These are phyloP conservation scores for Zychaea mexicana DNA, from an alignment of 371 early-diverging fungal genomes.

Conservation along the genomic window DNA sequence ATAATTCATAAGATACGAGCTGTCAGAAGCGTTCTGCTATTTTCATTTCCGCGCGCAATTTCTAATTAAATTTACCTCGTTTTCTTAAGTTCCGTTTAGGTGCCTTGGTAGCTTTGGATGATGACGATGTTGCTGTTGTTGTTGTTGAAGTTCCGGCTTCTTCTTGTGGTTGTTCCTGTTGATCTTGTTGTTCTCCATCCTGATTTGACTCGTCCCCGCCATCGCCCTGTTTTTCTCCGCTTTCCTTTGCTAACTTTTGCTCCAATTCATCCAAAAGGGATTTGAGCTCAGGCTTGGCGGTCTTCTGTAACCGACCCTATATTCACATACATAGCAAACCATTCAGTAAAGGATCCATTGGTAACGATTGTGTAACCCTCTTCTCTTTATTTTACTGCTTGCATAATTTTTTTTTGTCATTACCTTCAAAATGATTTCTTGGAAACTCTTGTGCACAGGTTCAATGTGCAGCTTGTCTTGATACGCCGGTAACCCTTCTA, in stretches of 20 bases:
- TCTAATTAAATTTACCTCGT: constrained; percentile 2
- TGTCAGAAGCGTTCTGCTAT: neutral
- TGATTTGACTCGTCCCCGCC: neutral
- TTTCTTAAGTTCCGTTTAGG: neutral
- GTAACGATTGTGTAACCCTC: too few species aligned
- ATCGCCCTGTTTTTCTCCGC: constrained; percentile 20
- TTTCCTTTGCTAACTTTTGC: constrained; percentile 46
- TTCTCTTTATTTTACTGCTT: too few species aligned
- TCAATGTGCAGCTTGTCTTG: constrained; percentile 89
- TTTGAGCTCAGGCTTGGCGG: constrained; percentile 75
- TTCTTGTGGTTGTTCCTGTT: neutral
- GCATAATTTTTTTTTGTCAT: neutral
- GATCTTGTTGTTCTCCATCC: neutral
- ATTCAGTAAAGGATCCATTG: neutral
- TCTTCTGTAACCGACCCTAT: constrained; percentile 66
- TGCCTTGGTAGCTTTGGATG: neutral
- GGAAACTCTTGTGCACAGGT: constrained; percentile 76
- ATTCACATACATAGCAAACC: neutral
- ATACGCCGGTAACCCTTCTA: constrained; percentile 80
- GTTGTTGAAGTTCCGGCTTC: neutral
- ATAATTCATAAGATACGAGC: neutral
- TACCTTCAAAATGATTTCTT: constrained; percentile 86
- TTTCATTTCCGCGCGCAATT: neutral
- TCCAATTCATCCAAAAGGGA: constrained; percentile 82
- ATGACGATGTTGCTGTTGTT: neutral